Percentiles rank a stretch among this genome's conserved stretches.
phyloP scores from a whole-genome alignment of 164 flowering plant species.

The Liquidambar formosana region DNA sequence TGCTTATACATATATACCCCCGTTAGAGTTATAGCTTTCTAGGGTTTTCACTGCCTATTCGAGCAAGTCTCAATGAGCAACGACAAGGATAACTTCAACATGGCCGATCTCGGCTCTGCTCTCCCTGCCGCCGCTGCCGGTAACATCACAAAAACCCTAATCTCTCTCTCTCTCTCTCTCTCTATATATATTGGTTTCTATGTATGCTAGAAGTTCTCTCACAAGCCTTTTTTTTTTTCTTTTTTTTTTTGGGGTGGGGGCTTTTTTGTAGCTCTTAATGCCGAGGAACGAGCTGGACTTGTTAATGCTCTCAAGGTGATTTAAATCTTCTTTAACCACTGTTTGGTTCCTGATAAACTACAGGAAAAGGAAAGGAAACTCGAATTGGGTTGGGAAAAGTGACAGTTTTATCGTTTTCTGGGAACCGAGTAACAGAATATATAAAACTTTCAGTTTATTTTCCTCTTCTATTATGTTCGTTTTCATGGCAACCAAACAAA shows the following conservation, averaged over 20 bases:
- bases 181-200: background rate
- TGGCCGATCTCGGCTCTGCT: constrained; percentile 49
- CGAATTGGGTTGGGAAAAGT: background rate
- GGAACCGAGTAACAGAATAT: background rate
- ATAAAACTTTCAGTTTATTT: background rate
- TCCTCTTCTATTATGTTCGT: background rate
- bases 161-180: background rate
- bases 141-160: background rate
- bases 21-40: background rate
- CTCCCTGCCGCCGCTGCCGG: constrained; percentile 32
- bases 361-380: background rate
- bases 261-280: constrained; percentile 58
- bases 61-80: constrained; percentile 32
- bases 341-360: background rate
- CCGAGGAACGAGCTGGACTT: constrained; percentile 55
- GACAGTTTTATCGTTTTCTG: background rate
- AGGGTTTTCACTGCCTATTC: too few species aligned
- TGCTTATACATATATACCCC: background rate
- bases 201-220: background rate
- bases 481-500: background rate
- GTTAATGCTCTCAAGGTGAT: constrained; percentile 62
- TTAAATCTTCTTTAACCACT: background rate
- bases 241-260: background rate
- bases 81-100: constrained; percentile 42
- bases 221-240: background rate